Percentiles rank a stretch among this genome's conserved stretches.
Conservation (phyloP, 805 yeast species). For the Teunomyces atbi region DNA sequence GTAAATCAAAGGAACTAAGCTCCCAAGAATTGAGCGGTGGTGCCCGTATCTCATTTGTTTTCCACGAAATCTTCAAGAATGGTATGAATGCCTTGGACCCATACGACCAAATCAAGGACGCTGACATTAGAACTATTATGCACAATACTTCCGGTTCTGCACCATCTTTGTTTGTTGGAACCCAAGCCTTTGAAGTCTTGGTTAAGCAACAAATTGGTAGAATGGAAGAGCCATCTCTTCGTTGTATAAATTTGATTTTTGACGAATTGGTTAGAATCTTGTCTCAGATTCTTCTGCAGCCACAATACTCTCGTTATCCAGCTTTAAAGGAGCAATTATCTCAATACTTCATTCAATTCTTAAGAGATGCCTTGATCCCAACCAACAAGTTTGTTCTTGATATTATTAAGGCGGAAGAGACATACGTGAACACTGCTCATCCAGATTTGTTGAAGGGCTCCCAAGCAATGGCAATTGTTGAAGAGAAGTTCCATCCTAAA, state of each 20-base stretch:
- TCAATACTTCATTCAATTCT: conserved; percentile 71
- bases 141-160: conserved; percentile 95
- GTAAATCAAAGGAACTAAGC: conserved; percentile 87
- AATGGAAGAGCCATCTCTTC: conserved; percentile 88
- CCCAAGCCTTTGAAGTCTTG: conserved; percentile 90
- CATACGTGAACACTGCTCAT: conserved; percentile 96
- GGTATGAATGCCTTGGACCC: conserved; percentile 93
- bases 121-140: conserved; percentile 94
- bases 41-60: conserved; percentile 95
- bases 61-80: conserved; percentile 92
- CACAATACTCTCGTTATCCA: conserved; percentile 87
- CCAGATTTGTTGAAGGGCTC: conserved; percentile 95
- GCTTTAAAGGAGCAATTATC: conserved; percentile 83
- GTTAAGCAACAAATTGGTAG: conserved; percentile 56
- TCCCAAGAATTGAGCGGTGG: conserved; percentile 94
- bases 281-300: conserved; percentile 71
- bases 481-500: conserved; percentile 77
- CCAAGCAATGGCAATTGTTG: conserved; percentile 89
- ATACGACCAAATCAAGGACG: conserved; percentile 92
- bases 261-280: conserved; percentile 93
- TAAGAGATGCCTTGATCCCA: conserved; percentile 78
- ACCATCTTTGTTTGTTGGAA: conserved; percentile 94
- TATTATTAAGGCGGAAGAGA: conserved; percentile 81
- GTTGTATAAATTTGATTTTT: conserved; percentile 86
- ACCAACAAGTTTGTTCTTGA: conserved; percentile 84